Base-by-base conservation (phyloP, 805 yeast genomes). In the Nakazawaea wyomingensis region DNA sequence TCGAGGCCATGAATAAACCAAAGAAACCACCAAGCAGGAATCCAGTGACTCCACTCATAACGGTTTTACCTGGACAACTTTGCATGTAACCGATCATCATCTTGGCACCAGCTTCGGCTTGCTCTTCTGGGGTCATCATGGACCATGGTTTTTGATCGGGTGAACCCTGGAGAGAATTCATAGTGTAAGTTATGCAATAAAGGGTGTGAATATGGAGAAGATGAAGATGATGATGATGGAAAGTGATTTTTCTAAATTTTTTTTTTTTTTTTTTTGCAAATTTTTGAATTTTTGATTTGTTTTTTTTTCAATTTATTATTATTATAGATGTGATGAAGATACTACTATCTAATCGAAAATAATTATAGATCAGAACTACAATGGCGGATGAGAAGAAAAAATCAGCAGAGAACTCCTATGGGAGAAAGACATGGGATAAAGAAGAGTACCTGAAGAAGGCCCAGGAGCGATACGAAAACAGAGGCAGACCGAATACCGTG, bases 31-130 rank as follows among this genome's bases (percentile, higher is more conserved):
- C 98, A 29, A 91, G 77, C 30, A 82, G 90, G 64, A 87, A 91
- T 18, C 98, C 98, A 11, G 95, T 81, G 17, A 82, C 96, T 48
- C 96, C 98, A 22, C 96, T 84, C 71, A 90, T 80, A 19, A 74
- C 82, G 0, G 96, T 78, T 60, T 93, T 91, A 16, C 97, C 98
- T 0, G 97, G 96, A 66, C 99, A 91, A 5, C 96, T 85, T 50
- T 83, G 76, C 89, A 90, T 87, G 63, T 84, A 78, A 41, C 74
- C 79, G 59, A 88, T 78, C 82, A 91, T 85, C 56, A 78, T 80
- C 55, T 71, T 68, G 6, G 97, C 97, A 14, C 96, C 96, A 43
- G 78, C 80, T 53, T 87, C 93, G 2, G 95, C 96, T 64, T 88
- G 96, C 59, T 90, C 96, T 50, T 90, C 96, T 33, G 81, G 90